Evolutionary conservation across 345 rosid species (phyloP).

Genomic region (Balakata baccata): DNA sequence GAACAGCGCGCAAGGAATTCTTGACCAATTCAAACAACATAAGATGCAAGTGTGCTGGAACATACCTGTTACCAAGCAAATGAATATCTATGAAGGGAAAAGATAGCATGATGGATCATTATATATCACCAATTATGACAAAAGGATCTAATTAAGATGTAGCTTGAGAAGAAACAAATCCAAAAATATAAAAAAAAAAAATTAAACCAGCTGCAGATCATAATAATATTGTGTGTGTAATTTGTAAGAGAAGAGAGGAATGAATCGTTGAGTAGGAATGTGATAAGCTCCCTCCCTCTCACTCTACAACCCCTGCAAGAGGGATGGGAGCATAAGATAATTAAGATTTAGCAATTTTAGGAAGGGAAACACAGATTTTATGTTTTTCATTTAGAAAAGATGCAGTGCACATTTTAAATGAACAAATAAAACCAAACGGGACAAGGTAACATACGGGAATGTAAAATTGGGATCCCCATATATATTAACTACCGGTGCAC

Average conservation of each 20-base stretch:
- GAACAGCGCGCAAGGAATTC: slow-evolving; percentile 93
- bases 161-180: not conserved
- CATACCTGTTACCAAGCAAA: slow-evolving; percentile 51
- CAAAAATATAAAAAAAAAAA: not conserved
- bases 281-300: not conserved
- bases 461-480: slow-evolving; percentile 92
- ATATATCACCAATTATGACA: not conserved
- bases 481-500: slow-evolving; percentile 70
- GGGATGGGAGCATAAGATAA: not conserved
- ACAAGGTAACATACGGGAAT: slow-evolving; percentile 67
- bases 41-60: slow-evolving; percentile 85
- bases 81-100: not conserved
- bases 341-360: not conserved
- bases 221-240: not conserved
- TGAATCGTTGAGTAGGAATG: too few relatives aligned
- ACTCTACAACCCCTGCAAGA: not conserved
- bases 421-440: slow-evolving; percentile 2
- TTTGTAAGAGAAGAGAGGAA: not conserved
- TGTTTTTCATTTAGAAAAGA: not conserved
- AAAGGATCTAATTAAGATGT: not conserved
- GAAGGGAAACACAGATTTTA: not conserved
- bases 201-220: not conserved
- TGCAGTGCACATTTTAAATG: not conserved
- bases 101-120: not conserved
- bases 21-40: slow-evolving; percentile 96